These are phyloP conservation scores for Onygena corvina DNA, from an alignment of 2,329 filamentous ascomycete species.

Conservation along the genomic window DNA sequence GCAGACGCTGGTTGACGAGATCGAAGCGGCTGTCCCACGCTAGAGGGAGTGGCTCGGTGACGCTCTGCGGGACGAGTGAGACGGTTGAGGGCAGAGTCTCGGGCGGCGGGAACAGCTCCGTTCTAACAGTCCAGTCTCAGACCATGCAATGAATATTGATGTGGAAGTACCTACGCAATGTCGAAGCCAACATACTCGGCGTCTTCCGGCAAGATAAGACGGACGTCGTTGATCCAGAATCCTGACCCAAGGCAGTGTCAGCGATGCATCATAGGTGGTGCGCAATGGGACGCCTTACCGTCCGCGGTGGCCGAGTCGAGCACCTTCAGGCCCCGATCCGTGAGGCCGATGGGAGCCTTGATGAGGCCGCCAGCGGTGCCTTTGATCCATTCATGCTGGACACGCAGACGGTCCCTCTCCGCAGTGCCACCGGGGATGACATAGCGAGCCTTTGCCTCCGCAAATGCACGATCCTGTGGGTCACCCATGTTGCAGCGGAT, in stretches of 20 bases:
- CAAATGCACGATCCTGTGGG: slow-evolving; percentile 1
- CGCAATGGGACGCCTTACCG: neutral
- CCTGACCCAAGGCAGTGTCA: neutral
- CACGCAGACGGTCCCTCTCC: slow-evolving; percentile 7
- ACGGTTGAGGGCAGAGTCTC: neutral
- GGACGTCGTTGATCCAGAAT: slow-evolving; percentile 1
- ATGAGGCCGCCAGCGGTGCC: slow-evolving; percentile 7
- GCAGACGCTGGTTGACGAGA: slow-evolving; percentile 7
- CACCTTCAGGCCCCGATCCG: neutral
- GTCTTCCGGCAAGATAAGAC: neutral
- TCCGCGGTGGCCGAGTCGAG: slow-evolving; percentile 4
- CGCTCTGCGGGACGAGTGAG: slow-evolving; percentile 1
- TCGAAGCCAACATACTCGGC: slow-evolving; percentile 2
- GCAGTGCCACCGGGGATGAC: neutral
- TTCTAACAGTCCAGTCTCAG: neutral
- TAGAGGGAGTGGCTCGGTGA: slow-evolving; percentile 1
- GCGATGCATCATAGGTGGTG: neutral
- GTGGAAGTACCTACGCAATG: slow-evolving; percentile 1
- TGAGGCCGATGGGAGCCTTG: slow-evolving; percentile 4
- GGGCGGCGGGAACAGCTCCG: neutral
- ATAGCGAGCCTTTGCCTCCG: neutral
- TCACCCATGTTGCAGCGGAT: neutral
- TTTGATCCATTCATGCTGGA: slow-evolving; percentile 8
- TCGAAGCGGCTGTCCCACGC: slow-evolving; percentile 8
- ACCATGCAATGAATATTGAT: neutral